Conservation (phyloP, 768 basidiomycete genomes). For the Kwoniella heveanensis region DNA sequence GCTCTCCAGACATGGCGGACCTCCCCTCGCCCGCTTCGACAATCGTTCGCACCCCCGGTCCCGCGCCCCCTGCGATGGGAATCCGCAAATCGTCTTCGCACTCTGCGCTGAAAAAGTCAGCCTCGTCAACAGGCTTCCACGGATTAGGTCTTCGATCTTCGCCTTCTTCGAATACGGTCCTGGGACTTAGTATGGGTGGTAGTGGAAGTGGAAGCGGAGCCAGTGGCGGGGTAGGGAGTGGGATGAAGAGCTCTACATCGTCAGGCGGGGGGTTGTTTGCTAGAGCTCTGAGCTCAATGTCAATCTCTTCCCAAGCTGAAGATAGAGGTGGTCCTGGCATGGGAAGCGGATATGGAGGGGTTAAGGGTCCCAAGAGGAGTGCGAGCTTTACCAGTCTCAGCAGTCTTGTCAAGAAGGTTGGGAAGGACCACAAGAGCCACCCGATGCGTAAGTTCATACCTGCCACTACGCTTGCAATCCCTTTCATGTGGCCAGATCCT, state of each 20-base stretch:
- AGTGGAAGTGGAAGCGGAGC: neutral
- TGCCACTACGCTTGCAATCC: neutral
- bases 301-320: slow-evolving; percentile 24
- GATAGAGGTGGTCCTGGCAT: too few relatives aligned
- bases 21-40: slow-evolving; percentile 1
- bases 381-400: slow-evolving; percentile 44
- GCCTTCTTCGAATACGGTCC: neutral
- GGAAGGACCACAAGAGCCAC: slow-evolving; percentile 12
- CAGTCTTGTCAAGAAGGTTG: slow-evolving; percentile 34
- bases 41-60: slow-evolving; percentile 5
- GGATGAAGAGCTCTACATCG: slow-evolving; percentile 14
- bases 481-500: neutral
- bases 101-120: slow-evolving; percentile 5
- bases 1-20: neutral
- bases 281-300: slow-evolving; percentile 41
- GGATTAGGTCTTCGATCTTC: neutral
- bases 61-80: neutral
- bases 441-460: slow-evolving; percentile 8
- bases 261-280: slow-evolving; percentile 26
- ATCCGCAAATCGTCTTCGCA: slow-evolving; percentile 12
- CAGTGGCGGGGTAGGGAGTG: slow-evolving; percentile 4
- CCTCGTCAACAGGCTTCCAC: slow-evolving; percentile 1
- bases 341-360: too few relatives aligned
- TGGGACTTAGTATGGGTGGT: neutral
- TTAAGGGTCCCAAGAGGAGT: slow-evolving; percentile 38